Conservation (phyloP, 495 filamentous ascomycete species). For the Penicillium lagena region DNA sequence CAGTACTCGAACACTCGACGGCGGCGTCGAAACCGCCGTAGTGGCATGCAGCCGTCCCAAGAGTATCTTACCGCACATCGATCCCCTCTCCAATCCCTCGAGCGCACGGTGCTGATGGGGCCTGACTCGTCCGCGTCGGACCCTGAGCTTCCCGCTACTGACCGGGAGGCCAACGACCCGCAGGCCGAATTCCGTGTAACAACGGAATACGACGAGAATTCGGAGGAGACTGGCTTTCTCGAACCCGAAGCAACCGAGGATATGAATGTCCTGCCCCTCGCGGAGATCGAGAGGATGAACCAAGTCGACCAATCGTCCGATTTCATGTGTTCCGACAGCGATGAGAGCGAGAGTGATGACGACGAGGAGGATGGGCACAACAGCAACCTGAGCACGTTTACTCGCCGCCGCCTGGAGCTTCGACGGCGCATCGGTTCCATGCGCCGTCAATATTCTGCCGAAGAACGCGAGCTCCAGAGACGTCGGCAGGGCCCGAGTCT, state of each 20-base stretch:
- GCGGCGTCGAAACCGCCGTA: constrained; percentile 20
- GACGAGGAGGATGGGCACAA: constrained; percentile 11
- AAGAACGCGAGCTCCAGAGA: constrained; percentile 7
- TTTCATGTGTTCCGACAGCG: constrained; percentile 41
- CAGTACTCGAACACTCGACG: constrained; percentile 45
- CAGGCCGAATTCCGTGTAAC: constrained; percentile 42
- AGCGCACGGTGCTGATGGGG: constrained; percentile 17
- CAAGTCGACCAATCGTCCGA: constrained; percentile 4
- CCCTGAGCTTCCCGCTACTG: constrained; percentile 5
- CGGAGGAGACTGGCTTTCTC: constrained; percentile 24
- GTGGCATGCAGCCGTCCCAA: constrained; percentile 29
- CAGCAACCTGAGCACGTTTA: constrained; percentile 9
- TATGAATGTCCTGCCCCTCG: constrained; percentile 8
- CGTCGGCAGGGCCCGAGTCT: constrained; percentile 20
- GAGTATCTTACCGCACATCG: constrained; percentile 34
- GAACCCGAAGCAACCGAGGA: constrained; percentile 20
- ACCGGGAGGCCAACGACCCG: constrained; percentile 11
- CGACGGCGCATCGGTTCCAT: constrained; percentile 18
- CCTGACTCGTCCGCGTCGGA: constrained; percentile 18
- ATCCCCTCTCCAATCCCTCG: constrained; percentile 27
- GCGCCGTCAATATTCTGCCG: constrained; percentile 13
- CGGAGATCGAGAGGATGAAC: constrained; percentile 19
- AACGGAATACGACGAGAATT: constrained; percentile 42
- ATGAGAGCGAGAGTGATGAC: constrained; percentile 45
- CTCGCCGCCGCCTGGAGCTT: constrained; percentile 24